Base-by-base conservation (phyloP, 2,329 filamentous ascomycete genomes). In the Phaeosphaeriaceae sp. region DNA sequence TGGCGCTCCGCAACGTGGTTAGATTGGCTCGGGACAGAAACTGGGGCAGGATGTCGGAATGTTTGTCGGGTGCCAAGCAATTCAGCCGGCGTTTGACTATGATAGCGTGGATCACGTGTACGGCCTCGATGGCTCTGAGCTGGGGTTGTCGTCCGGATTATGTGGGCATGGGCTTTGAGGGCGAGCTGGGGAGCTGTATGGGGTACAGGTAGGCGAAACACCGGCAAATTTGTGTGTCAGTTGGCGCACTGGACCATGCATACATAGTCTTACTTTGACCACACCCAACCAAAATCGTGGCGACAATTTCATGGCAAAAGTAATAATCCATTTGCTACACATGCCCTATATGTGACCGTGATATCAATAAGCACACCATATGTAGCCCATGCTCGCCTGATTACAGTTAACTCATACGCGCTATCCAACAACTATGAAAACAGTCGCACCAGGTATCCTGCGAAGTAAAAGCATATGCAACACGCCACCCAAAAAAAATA, bases 61-160 rank as follows among this genome's bases (percentile, higher is more conserved):
- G 52, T 56, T 56, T 56, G 36, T 56, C 52, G 52, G 52, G 43
- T 20, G 35, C 37, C 20, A 28, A 30, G 36, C 8, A 16, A 8
- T 26, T 34, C 5, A 2, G 6, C 15, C 15, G 41, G 16, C 41
- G 20, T 30, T 20, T 32, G 26, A 42, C 18, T n/a, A 17, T 42
- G 6, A 40, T 40, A 32, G 29, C 39, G n/a, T 12, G 16, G 4
- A 35, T 43, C 41, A 43, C 41, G 33, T 45, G 42, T 23, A 15
- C 21, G 20, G 42, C 36, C 21, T 29, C 9, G 42, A 32, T 15
- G 21, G 34, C 16, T 20, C 33, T 9, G n/a, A 30, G 13, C 23
- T 16, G 42, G 23, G 26, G 9, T 45, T 40, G 38, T 26, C 23
- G 11, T 11, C 23, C 7, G 18, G 18, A 4, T 23, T 18, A 23